phyloP scores from a whole-genome alignment of 2,329 filamentous ascomycete species.

The Huntiella bhutanensis region DNA sequence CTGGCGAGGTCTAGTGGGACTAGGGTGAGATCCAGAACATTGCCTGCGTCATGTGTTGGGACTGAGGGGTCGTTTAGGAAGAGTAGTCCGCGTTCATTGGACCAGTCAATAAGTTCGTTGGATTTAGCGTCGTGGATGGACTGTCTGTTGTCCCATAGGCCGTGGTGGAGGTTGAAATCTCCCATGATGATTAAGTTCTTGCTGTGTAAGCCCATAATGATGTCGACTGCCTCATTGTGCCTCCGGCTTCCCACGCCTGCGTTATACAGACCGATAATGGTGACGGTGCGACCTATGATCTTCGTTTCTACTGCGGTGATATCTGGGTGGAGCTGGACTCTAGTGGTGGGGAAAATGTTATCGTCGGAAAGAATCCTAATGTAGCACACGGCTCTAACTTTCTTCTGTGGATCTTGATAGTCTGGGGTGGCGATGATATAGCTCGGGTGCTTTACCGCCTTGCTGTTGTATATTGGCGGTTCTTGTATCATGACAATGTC shows the following conservation, averaged over 20 bases:
- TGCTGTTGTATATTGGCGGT: neutral
- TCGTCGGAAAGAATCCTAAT: neutral
- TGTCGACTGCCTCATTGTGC: neutral
- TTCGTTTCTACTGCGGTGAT: neutral
- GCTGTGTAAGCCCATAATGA: neutral
- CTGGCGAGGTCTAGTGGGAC: neutral
- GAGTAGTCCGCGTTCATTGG: neutral
- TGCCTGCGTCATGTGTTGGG: neutral
- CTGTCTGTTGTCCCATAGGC: neutral
- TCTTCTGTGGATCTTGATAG: neutral
- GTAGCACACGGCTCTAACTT: neutral
- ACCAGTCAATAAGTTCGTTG: neutral
- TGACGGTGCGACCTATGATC: no score
- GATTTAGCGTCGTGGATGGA: neutral
- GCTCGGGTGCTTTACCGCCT: neutral
- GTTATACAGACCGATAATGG: neutral
- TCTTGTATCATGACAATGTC: slow-evolving; percentile 1
- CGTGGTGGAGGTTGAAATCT: neutral
- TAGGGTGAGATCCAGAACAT: neutral
- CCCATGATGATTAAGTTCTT: neutral
- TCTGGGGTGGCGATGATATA: neutral
- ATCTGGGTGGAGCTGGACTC: neutral
- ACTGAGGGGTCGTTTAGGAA: neutral
- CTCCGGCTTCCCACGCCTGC: neutral
- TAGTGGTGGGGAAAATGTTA: neutral